Base-by-base conservation (phyloP, 176 grass and related monocot genomes). In the Aegilops umbellulata region DNA sequence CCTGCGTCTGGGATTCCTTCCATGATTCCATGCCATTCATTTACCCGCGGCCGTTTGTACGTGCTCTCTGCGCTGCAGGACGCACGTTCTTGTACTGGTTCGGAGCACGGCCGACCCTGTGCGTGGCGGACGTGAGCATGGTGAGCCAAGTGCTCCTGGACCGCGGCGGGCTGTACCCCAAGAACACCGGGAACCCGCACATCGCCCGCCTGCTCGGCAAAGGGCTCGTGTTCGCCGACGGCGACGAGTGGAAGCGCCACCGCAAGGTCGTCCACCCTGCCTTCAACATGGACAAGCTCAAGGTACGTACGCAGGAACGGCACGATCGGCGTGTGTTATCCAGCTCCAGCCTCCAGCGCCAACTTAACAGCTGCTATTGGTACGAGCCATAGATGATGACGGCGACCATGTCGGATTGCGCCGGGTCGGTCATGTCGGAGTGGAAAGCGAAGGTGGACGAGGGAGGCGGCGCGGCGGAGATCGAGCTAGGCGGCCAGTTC, bases 241-340 rank as follows among this genome's bases (percentile, higher is more conserved):
- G 83, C 15, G 63, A 85, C 4, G 83, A 85, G 2, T 85, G 83
- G 83, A 77, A 85, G 75, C 62, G 83, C 44, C 83, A 85, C n/a
- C 83, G 83, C 62, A 78, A 85, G 63, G 83, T 85, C 22, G 74
- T 85, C 30, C 62, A 78, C 63, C 83, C 83, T 1, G 83, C 83
- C 6, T 85, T 85, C 83, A 78, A 85, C 46, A 32, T 39, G 14
- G 74, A 85, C 10, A 85, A 78, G 46, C 83, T 85, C 9, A 69
- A 85, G 63, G 74, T 78, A 4, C 24, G 53, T 55, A 39, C 39
- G 39, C 10, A 3, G 39, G 39, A 42, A 42, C 44, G 12, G 15
- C 42, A 47, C 44, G 13, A 47, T 15, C 51, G 16, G 7, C 49
- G 14, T 2, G 49, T 36, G 31, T 5, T 0, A 49, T 53, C 49